Evolutionary conservation across 1,284 basidiomycete genomes (phyloP), one percentile per base, ranked within the genome.

Genomic region (Moesziomyces sp.): DNA sequence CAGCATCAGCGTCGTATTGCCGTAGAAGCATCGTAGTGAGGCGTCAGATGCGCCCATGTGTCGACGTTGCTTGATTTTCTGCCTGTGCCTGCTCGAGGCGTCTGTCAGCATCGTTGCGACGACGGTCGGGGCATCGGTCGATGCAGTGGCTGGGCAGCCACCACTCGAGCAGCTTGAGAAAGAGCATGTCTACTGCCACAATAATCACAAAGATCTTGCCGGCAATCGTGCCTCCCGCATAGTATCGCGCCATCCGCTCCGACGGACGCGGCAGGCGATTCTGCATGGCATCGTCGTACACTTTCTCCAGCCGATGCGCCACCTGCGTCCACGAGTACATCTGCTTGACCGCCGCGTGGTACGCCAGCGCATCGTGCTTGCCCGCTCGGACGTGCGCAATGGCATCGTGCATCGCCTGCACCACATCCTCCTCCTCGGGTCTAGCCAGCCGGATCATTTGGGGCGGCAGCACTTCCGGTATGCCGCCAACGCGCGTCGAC

Each of bases 381-480:
- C 92, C 91, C 0, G 86, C 83, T 1, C 88, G 85, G 3, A 98
- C 88, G 57, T 91, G 89, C 3, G 85, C 76, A 42, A 99, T 91
- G 0, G 93, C 96, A 65, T 91, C 88, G 1, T 90, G 88, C 58
- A 95, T 89, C 0, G 94, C 94, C 14, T 90, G 88, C 23, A 96
- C 88, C 5, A 98, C 89, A 82, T 97, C 89, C 57, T 90, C 89
- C 61, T 93, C 94, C 49, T 97, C 92, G 0, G 95, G 94, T 59
- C 90, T 89, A 0, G 94, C 93, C 76, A 98, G 97, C 38, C 93
- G 93, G 61, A 97, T 93, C 92, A 98, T 92, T 72, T 94, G 92
- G 49, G 90, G 87, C 0, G 97, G 97, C 19, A 99, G 86, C 58
- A 98, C 92, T 85, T 99, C 97, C 0, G 97, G 94, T 0, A 98